Percentiles rank a stretch among this genome's conserved stretches.
Conservation (phyloP, 345 rosid species). For the Salix arbutifolia region DNA sequence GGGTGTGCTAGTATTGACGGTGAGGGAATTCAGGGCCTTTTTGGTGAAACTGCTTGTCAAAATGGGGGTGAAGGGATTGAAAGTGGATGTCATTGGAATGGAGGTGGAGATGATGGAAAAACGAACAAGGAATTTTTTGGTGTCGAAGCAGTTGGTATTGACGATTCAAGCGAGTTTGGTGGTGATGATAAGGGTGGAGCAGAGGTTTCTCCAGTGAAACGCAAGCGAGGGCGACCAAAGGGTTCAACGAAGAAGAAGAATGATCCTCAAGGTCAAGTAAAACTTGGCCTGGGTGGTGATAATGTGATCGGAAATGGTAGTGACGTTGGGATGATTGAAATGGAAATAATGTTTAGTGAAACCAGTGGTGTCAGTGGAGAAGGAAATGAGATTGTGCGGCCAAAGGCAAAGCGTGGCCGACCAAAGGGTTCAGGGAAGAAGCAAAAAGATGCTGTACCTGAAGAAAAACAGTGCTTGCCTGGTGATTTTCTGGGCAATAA, state of each 20-base stretch:
- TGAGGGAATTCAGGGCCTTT: conserved; percentile 14
- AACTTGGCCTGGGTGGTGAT: not conserved
- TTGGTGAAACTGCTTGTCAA: conserved; percentile 12
- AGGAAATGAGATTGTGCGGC: not conserved
- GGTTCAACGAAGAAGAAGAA: conserved; percentile 15
- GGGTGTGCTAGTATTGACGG: conserved; percentile 14
- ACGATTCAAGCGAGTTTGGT: not conserved
- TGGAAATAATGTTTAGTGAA: not conserved
- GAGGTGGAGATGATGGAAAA: not conserved
- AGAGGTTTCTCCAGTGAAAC: conserved; percentile 1
- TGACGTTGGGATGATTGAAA: conserved; percentile 1
- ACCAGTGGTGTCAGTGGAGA: not conserved
- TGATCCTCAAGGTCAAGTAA: not conserved
- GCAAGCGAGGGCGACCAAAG: conserved; percentile 14
- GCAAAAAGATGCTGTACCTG: not conserved
- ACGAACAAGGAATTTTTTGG: not conserved
- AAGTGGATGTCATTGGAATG: not conserved
- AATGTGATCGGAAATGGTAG: not conserved
- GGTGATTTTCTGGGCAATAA: not conserved
- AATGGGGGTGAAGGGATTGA: conserved; percentile 1
- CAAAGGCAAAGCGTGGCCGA: not conserved
- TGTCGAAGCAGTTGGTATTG: not conserved
- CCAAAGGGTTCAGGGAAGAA: not conserved
- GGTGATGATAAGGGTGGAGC: not conserved
- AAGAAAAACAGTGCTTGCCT: not conserved